Conservation (phyloP, 371 early-diverging fungal genomes). For the Mucor plumbeus region DNA sequence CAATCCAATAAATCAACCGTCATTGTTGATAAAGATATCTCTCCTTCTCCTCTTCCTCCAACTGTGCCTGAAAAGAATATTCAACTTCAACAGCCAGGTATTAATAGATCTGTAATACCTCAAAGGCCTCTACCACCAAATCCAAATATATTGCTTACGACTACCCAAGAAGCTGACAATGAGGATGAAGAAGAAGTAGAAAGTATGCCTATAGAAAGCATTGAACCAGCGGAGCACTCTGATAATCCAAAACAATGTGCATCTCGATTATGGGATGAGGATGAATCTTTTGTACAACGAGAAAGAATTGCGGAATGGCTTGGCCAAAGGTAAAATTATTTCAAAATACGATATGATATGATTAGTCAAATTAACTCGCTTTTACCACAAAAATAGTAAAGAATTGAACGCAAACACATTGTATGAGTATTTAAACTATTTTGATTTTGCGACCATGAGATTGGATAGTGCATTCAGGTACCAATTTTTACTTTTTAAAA, state of each 20-base stretch:
- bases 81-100: too few species aligned
- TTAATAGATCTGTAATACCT: neutral
- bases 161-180: neutral
- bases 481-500: neutral
- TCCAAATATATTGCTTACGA: conserved; percentile 16
- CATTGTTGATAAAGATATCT: neutral
- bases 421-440: conserved; percentile 72
- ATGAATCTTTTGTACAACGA: conserved; percentile 37
- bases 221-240: neutral
- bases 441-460: conserved; percentile 72
- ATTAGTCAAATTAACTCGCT: neutral
- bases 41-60: neutral
- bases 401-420: conserved; percentile 63
- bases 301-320: conserved; percentile 59
- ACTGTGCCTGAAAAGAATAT: conserved; percentile 13
- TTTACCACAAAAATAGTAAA: conserved; percentile 36
- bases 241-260: conserved; percentile 39
- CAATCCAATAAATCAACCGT: neutral
- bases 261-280: conserved; percentile 46
- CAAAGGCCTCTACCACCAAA: conserved; percentile 16
- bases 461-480: conserved; percentile 84
- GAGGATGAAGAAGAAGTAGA: conserved; percentile 5
- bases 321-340: conserved; percentile 40
- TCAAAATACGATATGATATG: neutral
- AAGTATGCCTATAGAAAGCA: neutral